These are phyloP conservation scores for Bruguiera gymnorhiza DNA, from an alignment of 345 rosid species.

Conservation along the genomic window DNA sequence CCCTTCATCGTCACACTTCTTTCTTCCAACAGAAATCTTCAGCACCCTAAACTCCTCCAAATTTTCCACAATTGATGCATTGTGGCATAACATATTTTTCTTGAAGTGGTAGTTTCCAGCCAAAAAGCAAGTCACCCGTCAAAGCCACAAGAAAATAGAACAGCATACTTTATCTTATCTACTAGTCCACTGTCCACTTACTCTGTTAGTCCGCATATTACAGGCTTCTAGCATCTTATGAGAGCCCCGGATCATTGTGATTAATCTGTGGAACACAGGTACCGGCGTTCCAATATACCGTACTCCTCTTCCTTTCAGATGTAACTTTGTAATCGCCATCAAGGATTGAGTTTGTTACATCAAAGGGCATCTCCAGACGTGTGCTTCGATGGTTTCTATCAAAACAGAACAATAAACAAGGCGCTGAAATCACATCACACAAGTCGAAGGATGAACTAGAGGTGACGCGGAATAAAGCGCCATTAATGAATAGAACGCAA, in stretches of 20 bases:
- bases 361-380: conserved; percentile 73
- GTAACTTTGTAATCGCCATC: conserved; percentile 29
- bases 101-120: conserved; percentile 79
- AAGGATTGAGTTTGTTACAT: conserved; percentile 56
- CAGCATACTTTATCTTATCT: conserved; percentile 3
- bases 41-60: conserved; percentile 71
- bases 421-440: no score
- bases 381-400: conserved; percentile 69
- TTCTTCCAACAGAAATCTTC: conserved; percentile 28
- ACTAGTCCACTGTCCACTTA: conserved; percentile 55
- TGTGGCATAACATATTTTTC: conserved; percentile 85
- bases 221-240: conserved; percentile 71
- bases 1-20: conserved; percentile 1
- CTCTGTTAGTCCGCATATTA: conserved; percentile 68
- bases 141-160: not conserved
- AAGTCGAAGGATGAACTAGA: no score
- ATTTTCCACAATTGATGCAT: conserved; percentile 82
- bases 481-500: no score
- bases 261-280: conserved; percentile 37
- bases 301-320: conserved; percentile 79
- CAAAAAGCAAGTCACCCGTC: conserved; percentile 22
- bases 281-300: conserved; percentile 52
- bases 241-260: conserved; percentile 56
- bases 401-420: conserved; percentile 57
- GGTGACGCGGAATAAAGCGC: no score